phyloP scores from a whole-genome alignment of 306 rosid species.

The Quillaja saponaria region DNA sequence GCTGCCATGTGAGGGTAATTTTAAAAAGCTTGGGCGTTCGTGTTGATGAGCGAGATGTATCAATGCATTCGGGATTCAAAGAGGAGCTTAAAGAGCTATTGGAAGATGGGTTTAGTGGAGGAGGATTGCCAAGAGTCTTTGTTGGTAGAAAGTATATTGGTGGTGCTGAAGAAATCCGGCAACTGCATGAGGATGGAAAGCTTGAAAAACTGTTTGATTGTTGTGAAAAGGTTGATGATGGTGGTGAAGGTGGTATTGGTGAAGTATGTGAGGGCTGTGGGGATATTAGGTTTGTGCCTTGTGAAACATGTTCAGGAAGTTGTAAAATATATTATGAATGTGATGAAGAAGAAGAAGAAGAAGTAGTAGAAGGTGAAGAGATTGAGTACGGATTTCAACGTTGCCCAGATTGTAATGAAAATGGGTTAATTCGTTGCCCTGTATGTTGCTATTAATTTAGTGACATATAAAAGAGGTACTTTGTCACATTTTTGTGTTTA shows the following conservation, averaged over 20 bases:
- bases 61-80: constrained; percentile 87
- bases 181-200: constrained; percentile 69
- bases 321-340: constrained; percentile 80
- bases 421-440: constrained; percentile 80
- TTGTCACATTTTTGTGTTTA: constrained; percentile 35
- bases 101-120: constrained; percentile 39
- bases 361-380: constrained; percentile 34
- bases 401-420: constrained; percentile 86
- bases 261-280: constrained; percentile 84
- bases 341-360: constrained; percentile 32
- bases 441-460: constrained; percentile 58
- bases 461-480: constrained; percentile 41
- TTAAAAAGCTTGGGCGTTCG: constrained; percentile 58
- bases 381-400: constrained; percentile 68
- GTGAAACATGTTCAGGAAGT: constrained; percentile 89
- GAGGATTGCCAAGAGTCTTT: constrained; percentile 77
- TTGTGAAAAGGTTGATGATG: constrained; percentile 49
- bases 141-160: constrained; percentile 68
- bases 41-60: constrained; percentile 84
- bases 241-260: constrained; percentile 18
- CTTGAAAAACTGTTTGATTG: constrained; percentile 68
- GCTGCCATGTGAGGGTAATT: constrained; percentile 69
- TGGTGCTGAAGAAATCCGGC: constrained; percentile 75
- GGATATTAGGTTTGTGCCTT: constrained; percentile 86
- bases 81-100: constrained; percentile 73